These are phyloP conservation scores for Ascochyta koolunga DNA, from an alignment of 2,329 filamentous ascomycete genomes.

Conservation along the genomic window DNA sequence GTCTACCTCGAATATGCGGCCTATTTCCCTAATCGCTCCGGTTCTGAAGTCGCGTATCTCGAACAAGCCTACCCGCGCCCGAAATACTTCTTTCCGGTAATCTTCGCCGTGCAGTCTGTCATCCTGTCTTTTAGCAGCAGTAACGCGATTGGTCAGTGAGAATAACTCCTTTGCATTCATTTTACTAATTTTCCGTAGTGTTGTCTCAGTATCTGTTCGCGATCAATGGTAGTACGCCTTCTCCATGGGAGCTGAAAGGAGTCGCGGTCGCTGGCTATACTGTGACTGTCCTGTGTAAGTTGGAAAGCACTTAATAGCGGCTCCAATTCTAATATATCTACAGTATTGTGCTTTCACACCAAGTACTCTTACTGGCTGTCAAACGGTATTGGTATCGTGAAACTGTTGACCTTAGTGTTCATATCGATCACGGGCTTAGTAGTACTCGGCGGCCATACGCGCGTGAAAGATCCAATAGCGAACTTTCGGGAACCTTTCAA, in stretches of 20 bases:
- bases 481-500: slow-evolving; percentile 64
- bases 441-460: slow-evolving; percentile 62
- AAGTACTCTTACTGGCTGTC: slow-evolving; percentile 62
- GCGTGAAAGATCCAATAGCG: slow-evolving; percentile 56
- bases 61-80: slow-evolving; percentile 71
- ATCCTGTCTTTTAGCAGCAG: slow-evolving; percentile 69
- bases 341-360: slow-evolving; percentile 60
- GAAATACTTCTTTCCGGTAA: slow-evolving; percentile 66
- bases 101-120: slow-evolving; percentile 69
- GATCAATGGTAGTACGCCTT: slow-evolving; percentile 58
- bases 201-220: slow-evolving; percentile 68
- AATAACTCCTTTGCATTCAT: not conserved
- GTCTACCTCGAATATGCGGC: slow-evolving; percentile 69
- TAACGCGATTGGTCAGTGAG: slow-evolving; percentile 61
- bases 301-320: not conserved
- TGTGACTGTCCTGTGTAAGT: slow-evolving; percentile 61
- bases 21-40: slow-evolving; percentile 71
- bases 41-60: slow-evolving; percentile 70
- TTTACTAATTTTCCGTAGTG: slow-evolving; percentile 48
- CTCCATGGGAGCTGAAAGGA: slow-evolving; percentile 70
- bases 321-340: not conserved
- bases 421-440: slow-evolving; percentile 60
- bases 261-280: slow-evolving; percentile 70
- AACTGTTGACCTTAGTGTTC: slow-evolving; percentile 65
- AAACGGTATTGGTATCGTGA: slow-evolving; percentile 64